Conservation (phyloP, 345 rosid species). For the Dovyalis caffra region DNA sequence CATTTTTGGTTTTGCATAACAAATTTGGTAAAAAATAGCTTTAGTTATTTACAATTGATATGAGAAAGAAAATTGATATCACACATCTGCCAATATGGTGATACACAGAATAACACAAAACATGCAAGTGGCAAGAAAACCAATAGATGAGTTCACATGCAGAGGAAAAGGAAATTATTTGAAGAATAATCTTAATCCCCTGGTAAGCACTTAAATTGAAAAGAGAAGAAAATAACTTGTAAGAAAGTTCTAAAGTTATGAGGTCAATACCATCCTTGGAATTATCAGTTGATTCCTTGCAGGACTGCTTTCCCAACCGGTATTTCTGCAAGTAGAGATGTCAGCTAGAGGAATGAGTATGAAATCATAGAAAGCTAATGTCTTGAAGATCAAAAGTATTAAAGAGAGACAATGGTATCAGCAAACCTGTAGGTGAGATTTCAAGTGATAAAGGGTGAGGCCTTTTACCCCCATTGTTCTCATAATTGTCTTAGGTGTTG, state of each 20-base stretch:
- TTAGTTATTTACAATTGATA: neutral
- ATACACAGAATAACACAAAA: neutral
- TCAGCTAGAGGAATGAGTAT: neutral
- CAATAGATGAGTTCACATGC: neutral
- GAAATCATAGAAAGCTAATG: neutral
- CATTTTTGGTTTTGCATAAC: neutral
- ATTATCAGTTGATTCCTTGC: slow-evolving; percentile 75
- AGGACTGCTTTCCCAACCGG: slow-evolving; percentile 78
- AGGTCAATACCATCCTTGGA: slow-evolving; percentile 74
- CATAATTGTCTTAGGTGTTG: slow-evolving; percentile 38
- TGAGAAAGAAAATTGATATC: neutral
- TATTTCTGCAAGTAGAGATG: slow-evolving; percentile 56
- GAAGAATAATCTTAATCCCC: neutral
- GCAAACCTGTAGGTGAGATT: slow-evolving; percentile 38
- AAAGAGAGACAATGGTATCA: neutral
- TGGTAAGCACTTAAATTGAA: neutral
- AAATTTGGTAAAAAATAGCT: neutral
- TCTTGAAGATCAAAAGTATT: neutral
- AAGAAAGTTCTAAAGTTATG: neutral
- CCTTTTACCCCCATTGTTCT: slow-evolving; percentile 41
- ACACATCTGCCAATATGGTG: neutral
- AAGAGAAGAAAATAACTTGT: neutral
- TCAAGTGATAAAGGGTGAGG: slow-evolving; percentile 38
- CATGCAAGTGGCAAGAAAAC: neutral
- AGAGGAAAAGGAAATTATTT: neutral